Percentiles rank a stretch among this genome's conserved stretches.
Evolutionary conservation across 2,329 filamentous ascomycete genomes (phyloP).

Genomic region (Furcasterigmium sp.): DNA sequence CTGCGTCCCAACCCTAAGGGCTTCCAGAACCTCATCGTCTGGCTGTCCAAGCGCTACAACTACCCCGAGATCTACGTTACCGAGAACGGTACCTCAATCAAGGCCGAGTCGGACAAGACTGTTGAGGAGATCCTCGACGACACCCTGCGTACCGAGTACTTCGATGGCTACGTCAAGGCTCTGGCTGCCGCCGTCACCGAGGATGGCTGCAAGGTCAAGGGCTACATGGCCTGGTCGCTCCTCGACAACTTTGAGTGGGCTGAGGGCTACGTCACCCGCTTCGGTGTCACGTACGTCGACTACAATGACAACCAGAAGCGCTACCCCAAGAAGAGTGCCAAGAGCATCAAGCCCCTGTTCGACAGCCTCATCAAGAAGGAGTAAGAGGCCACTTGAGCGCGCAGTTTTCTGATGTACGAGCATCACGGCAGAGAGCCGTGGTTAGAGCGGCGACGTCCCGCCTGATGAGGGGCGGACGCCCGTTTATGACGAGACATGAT

Average conservation of each 20-base stretch:
- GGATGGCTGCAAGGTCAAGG: constrained; percentile 73
- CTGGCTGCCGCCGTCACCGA: constrained; percentile 66
- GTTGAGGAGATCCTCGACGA: constrained; percentile 70
- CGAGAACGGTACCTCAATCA: constrained; percentile 81
- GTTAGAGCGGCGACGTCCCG: too few relatives aligned
- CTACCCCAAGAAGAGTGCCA: constrained; percentile 79
- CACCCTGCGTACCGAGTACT: constrained; percentile 77
- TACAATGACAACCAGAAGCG: constrained; percentile 75
- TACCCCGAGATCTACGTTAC: constrained; percentile 79
- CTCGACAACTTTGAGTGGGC: constrained; percentile 92
- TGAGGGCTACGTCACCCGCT: constrained; percentile 84
- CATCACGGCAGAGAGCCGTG: too few relatives aligned
- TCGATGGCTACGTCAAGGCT: constrained; percentile 69
- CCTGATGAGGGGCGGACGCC: too few relatives aligned
- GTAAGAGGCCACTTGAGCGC: constrained; percentile 16
- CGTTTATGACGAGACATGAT: too few relatives aligned
- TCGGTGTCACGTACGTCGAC: constrained; percentile 80
- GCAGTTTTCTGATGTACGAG: too few relatives aligned
- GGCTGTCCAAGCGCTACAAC: constrained; percentile 72
- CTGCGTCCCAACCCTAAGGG: constrained; percentile 69
- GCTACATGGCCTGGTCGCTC: constrained; percentile 82
- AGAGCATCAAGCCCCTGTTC: constrained; percentile 65
- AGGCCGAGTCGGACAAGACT: constrained; percentile 73
- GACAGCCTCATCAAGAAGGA: constrained; percentile 63
- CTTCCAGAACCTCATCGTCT: constrained; percentile 71